These are phyloP conservation scores for Eimeria tenella DNA, from an alignment of 169 alveolate genomes.

Conservation along the genomic window DNA sequence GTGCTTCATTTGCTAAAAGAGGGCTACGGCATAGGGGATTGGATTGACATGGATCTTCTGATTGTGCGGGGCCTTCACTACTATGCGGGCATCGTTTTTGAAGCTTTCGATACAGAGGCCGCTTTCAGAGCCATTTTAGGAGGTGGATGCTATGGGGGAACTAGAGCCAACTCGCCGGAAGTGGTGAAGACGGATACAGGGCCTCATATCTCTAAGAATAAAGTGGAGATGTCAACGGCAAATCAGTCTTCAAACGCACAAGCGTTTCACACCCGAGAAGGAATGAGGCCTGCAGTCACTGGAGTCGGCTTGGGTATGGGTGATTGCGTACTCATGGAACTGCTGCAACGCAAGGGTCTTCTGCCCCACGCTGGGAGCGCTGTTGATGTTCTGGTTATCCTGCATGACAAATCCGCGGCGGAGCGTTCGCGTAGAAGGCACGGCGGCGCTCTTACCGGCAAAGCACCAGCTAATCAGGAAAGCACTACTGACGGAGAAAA, in stretches of 20 bases:
- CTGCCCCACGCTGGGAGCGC: conserved; percentile 38
- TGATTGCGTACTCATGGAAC: conserved; percentile 82
- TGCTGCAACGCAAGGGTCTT: conserved; percentile 70
- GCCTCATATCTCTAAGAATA: neutral
- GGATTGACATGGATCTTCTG: conserved; percentile 72
- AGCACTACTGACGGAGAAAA: neutral
- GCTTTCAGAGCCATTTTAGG: conserved; percentile 78
- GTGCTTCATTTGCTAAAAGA: conserved; percentile 39
- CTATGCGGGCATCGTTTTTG: conserved; percentile 83
- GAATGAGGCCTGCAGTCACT: conserved; percentile 13
- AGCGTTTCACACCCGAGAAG: neutral
- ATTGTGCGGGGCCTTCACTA: conserved; percentile 84
- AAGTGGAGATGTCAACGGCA: neutral
- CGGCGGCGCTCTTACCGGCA: neutral
- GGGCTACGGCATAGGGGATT: conserved; percentile 53
- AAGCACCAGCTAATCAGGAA: neutral
- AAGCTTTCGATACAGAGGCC: conserved; percentile 83
- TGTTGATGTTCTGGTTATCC: conserved; percentile 59
- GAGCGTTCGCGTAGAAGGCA: neutral
- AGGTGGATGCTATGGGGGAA: conserved; percentile 61
- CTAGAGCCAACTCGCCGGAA: neutral
- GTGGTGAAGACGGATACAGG: neutral
- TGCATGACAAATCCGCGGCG: neutral
- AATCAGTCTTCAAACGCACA: neutral
- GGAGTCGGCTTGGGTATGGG: conserved; percentile 85